Base-by-base conservation (phyloP, 2,329 filamentous ascomycete species). In the Aspergillus brasiliensis region DNA sequence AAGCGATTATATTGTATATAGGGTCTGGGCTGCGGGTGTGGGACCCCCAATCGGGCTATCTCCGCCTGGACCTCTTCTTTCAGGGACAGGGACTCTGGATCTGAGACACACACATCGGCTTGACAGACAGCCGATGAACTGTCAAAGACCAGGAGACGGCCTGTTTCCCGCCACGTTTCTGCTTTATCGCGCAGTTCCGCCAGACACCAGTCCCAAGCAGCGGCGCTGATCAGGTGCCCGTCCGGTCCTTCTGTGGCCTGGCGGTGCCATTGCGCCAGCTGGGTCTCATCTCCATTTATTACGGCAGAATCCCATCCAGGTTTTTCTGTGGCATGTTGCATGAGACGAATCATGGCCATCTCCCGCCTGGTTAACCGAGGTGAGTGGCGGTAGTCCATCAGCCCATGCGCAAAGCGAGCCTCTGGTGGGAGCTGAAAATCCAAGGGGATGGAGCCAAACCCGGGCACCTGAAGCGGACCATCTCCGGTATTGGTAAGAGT, bases 341-440 rank as follows among this genome's bases (percentile, higher is more conserved):
- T 62, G 13, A 60, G n/a, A 47, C 60, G 54, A 8, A 62, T 54
- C 60, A 62, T 62, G 6, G 54, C 58, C 34, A 62, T 60, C 54
- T 60, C 60, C 2, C 60, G 54, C 37, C 25, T 57, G 23, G 58
- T 62, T 15, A 62, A 40, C 8, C 57, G 60, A 48, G 53, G 53
- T 6, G 44, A 21, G n/a, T 62, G 57, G n/a, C 60, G 60, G 57
- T 49, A 62, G 13, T 57, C 57, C 8, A 60, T 15, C 10, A 62
- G 31, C 8, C 57, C 60, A 51, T 60, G 60, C 2, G 59, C 59
- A 58, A 61, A 61, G 21, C 55, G 48, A 40, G 40, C 21, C 55
- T 58, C 48, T 8, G 11, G 55, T 17, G 59, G 21, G 19, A 58
- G 44, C 31, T 58, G n/a, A 38, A 31, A 61, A 8, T 58, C 23